Conservation (phyloP, 23 red algal genomes). For the Gracilaria domingensis region DNA sequence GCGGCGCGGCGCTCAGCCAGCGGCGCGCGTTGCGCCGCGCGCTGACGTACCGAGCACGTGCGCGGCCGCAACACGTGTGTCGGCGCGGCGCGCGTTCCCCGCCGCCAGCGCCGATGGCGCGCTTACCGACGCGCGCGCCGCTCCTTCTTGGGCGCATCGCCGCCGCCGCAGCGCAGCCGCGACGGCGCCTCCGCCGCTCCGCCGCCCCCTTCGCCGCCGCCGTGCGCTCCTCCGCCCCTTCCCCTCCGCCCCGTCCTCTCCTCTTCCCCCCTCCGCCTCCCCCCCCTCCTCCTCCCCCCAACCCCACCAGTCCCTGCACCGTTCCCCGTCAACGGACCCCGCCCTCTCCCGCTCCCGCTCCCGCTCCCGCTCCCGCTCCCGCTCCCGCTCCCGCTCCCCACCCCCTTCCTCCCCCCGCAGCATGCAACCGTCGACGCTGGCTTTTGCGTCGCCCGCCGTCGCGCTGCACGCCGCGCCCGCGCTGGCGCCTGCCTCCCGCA, state of each 20-base stretch:
- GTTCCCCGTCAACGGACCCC: no score
- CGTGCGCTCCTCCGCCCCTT: not conserved
- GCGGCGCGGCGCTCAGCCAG: slow-evolving; percentile 9
- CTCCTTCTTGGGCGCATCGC: slow-evolving; percentile 6
- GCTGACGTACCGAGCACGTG: slow-evolving; percentile 29
- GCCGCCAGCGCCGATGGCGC: not conserved
- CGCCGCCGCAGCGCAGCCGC: not conserved
- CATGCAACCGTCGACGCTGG: slow-evolving; percentile 1
- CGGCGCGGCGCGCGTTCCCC: not conserved
- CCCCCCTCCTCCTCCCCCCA: not conserved
- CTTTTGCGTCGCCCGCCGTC: slow-evolving; percentile 2
- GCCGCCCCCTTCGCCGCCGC: not conserved
- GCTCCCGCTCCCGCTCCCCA: not conserved
- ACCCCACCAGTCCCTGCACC: no score
- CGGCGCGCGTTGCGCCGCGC: slow-evolving; percentile 22
- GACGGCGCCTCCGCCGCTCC: not conserved
- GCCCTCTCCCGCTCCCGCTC: not conserved
- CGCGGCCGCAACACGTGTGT: slow-evolving; percentile 38
- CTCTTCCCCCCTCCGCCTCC: not conserved
- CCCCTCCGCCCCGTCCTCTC: not conserved
- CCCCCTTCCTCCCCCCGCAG: not conserved
- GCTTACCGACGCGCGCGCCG: slow-evolving; percentile 14
- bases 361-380: not conserved
- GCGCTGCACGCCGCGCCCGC: slow-evolving; percentile 21
- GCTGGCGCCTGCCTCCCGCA: not conserved